Base-by-base conservation (phyloP, 2,329 filamentous ascomycete genomes). In the Nemania diffusa region DNA sequence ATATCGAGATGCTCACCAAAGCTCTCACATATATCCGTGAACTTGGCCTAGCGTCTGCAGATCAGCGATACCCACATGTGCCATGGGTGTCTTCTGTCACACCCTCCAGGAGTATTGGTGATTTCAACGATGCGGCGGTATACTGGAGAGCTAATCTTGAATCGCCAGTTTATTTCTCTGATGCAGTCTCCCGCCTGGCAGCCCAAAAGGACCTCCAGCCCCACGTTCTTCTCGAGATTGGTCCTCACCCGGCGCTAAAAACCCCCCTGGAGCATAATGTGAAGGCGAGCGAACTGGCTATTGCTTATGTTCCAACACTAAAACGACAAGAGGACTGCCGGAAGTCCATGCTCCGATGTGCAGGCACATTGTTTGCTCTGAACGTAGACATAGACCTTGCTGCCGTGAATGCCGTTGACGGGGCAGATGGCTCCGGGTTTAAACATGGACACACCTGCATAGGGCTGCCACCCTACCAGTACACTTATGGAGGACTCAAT, bases 121-220 rank as follows among this genome's bases (percentile, higher is more conserved):
- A 26, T 1, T 5, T 22, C 24, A n/a, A 32, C 4, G 32, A 27
- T 27, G 8, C 29, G n/a, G 11, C 60, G 1, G 26, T 24, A 2
- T 72, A 73, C 29, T 73, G 69, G 71, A 29, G 68, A 7, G 46
- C 46, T 3, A 71, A 71, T 27, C 62, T 72, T 0, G 70, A 69
- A 26, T 67, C 64, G 0, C 68, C 71, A 0, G 70, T 72, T 2
- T 46, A 55, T 1, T 72, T 72, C 40, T 44, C 57, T 5, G 52
- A 69, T 2, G 68, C 70, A 1, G 24, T 69, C 4, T 2, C 5
- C 1, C 46, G 29, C 0, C 29, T 67, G 0, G 26, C 60, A 1
- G 8, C 46, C 22, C 22, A 7, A 11, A 20, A 44, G 0, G 5
- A 29, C 6, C 34, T 22, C 20, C 27, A 40, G 11, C 51, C 63